phyloP scores from a whole-genome alignment of 495 filamentous ascomycete genomes.

The Penicillium ucsense region DNA sequence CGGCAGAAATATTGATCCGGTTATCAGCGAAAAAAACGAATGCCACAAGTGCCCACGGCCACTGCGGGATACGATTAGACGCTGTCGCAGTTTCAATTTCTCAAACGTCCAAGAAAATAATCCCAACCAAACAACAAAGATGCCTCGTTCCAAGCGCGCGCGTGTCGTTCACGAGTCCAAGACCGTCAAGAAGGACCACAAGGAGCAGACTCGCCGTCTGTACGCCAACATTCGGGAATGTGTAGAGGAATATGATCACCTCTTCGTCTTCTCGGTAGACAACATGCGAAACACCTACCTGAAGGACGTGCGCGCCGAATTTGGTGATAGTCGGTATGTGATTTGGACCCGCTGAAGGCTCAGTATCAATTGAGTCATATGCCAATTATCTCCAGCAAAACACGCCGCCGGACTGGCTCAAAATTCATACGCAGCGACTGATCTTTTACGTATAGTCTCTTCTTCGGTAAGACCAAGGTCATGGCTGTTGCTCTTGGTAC shows the following conservation, averaged over 20 bases:
- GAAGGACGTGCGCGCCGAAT: constrained; percentile 79
- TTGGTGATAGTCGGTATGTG: constrained; percentile 72
- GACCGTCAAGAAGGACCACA: constrained; percentile 79
- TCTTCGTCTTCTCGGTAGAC: constrained; percentile 86
- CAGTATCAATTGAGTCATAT: neutral
- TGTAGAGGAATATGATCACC: constrained; percentile 75
- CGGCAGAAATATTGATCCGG: constrained; percentile 30
- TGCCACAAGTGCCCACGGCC: constrained; percentile 7
- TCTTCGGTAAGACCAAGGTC: constrained; percentile 98
- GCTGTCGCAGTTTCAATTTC: neutral
- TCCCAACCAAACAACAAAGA: constrained; percentile 34
- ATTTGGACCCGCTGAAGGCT: neutral
- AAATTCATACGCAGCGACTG: constrained; percentile 1
- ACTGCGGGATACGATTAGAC: neutral
- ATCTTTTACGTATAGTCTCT: constrained; percentile 47
- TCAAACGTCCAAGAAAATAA: neutral
- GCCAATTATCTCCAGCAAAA: neutral
- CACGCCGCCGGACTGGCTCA: no score
- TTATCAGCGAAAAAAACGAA: constrained; percentile 32
- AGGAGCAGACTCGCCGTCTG: constrained; percentile 79
- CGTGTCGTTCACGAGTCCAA: constrained; percentile 82
- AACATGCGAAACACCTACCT: constrained; percentile 99
- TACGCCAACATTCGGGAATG: constrained; percentile 81
- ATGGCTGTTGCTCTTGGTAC: constrained; percentile 86
- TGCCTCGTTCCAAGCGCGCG: constrained; percentile 94